phyloP scores from a whole-genome alignment of 2,329 filamentous ascomycete species.

The Hymenoscyphus fraxineus region DNA sequence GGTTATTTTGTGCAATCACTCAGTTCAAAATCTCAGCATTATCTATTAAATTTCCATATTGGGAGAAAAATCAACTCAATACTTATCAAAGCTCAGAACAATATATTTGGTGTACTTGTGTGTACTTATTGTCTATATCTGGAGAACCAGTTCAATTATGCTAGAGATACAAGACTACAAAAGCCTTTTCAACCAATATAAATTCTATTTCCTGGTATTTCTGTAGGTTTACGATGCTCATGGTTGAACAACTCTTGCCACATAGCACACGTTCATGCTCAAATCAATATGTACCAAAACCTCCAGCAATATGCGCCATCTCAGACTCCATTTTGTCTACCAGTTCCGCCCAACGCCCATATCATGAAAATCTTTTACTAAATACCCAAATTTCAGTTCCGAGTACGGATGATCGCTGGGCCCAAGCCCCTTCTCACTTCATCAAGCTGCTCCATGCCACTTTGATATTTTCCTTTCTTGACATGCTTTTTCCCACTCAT shows the following conservation, averaged over 20 bases:
- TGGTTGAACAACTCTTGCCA: not conserved
- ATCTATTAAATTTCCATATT: not conserved
- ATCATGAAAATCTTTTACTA: not conserved
- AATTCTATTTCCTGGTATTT: too few relatives aligned
- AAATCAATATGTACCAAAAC: not conserved
- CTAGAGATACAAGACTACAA: not conserved
- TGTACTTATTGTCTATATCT: not conserved
- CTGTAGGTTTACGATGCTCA: not conserved
- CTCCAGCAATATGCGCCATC: not conserved
- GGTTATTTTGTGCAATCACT: too few relatives aligned
- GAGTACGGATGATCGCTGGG: conserved; percentile 58
- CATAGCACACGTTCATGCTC: not conserved
- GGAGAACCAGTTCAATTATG: not conserved
- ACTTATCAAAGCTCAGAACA: not conserved
- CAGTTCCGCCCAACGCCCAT: conserved; percentile 2
- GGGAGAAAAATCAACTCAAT: not conserved
- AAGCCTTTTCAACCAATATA: too few relatives aligned
- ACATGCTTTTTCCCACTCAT: conserved; percentile 69
- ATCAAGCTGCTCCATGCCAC: conserved; percentile 83
- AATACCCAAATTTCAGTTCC: not conserved
- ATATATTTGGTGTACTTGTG: too few relatives aligned
- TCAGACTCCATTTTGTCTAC: conserved; percentile 4
- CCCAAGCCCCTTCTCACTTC: conserved; percentile 81
- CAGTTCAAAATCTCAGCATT: too few relatives aligned
- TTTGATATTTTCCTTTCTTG: conserved; percentile 77